Percentiles rank a stretch among this genome's conserved stretches.
Evolutionary conservation across 331 rosid species (phyloP).

Genomic region (Rosa hybrid): DNA sequence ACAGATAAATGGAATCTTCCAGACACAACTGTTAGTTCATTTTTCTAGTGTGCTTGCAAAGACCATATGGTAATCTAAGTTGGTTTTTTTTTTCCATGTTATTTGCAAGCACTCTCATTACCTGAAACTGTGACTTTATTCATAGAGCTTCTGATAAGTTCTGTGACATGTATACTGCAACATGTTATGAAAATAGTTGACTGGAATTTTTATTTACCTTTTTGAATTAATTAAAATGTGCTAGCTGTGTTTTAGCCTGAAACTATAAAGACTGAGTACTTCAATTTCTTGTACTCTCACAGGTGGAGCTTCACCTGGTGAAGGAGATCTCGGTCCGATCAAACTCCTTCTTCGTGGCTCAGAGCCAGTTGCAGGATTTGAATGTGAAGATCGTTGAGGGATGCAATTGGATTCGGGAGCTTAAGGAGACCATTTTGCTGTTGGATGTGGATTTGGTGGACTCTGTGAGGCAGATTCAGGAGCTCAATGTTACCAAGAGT

Average conservation of each 20-base stretch:
- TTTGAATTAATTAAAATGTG: too few species aligned
- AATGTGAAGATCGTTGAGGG: constrained; percentile 86
- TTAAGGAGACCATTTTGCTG: constrained; percentile 83
- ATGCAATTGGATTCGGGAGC: constrained; percentile 62
- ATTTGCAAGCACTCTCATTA: constrained; percentile 14
- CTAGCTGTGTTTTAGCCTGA: too few species aligned
- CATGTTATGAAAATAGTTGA: too few species aligned
- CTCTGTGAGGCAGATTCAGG: constrained; percentile 85
- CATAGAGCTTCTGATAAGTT: too few species aligned
- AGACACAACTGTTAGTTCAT: background rate
- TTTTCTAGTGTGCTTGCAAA: constrained; percentile 12
- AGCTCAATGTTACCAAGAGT: constrained; percentile 65
- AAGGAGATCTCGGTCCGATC: constrained; percentile 93
- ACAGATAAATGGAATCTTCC: background rate
- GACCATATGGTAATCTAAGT: constrained; percentile 11
- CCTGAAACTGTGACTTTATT: background rate
- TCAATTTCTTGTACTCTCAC: too few species aligned
- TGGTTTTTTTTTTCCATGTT: constrained; percentile 18
- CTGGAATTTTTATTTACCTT: too few species aligned
- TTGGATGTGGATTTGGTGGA: constrained; percentile 87
- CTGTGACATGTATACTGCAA: too few species aligned
- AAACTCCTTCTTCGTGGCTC: constrained; percentile 93
- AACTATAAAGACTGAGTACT: too few species aligned
- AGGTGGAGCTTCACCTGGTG: constrained; percentile 88
- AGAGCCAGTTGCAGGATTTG: constrained; percentile 88